Conservation (phyloP, 2,329 filamentous ascomycete species). For the Paecilomyces variotii region DNA sequence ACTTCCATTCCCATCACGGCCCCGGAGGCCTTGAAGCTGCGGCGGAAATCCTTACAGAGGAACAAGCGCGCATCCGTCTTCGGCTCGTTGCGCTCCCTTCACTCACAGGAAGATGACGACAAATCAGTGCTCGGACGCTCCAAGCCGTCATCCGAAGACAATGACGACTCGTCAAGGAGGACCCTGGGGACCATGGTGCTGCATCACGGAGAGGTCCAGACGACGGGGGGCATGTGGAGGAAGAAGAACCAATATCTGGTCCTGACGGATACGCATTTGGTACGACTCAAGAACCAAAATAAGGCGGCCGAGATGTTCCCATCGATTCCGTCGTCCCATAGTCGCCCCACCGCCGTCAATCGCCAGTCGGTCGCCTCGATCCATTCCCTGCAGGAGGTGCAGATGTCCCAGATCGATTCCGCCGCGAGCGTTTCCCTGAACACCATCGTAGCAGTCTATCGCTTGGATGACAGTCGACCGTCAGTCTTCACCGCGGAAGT, state of each 20-base stretch:
- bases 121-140: conserved; percentile 44
- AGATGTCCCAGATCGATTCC: conserved; percentile 48
- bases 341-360: conserved; percentile 35
- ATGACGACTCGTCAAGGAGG: conserved; percentile 34
- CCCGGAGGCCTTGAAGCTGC: conserved; percentile 24
- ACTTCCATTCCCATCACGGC: conserved; percentile 12
- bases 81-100: conserved; percentile 48
- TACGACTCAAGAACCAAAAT: conserved; percentile 60
- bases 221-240: conserved; percentile 60
- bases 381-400: conserved; percentile 54
- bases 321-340: conserved; percentile 36
- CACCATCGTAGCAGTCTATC: conserved; percentile 60
- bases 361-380: conserved; percentile 54
- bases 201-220: conserved; percentile 63
- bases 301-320: conserved; percentile 59
- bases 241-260: conserved; percentile 68
- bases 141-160: conserved; percentile 41
- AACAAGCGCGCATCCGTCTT: conserved; percentile 48
- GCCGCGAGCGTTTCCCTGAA: conserved; percentile 51
- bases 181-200: conserved; percentile 44
- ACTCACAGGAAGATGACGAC: conserved; percentile 46
- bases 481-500: conserved; percentile 60
- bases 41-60: conserved; percentile 38
- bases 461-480: conserved; percentile 56
- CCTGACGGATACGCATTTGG: conserved; percentile 59